Base-by-base conservation (phyloP, 495 filamentous ascomycete species). In the Penicillium lividum region DNA sequence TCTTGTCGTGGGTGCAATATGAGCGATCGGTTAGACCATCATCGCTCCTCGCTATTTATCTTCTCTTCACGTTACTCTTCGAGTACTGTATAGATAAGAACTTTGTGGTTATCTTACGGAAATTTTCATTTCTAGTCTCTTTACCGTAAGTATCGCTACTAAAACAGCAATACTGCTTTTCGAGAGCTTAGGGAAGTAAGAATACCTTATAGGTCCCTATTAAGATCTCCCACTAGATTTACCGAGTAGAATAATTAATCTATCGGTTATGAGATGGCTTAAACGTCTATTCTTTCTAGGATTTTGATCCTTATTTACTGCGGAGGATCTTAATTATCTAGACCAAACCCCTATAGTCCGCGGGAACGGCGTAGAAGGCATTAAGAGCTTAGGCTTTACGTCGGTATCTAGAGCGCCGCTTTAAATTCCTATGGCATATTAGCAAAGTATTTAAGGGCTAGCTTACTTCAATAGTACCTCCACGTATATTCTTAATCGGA, bases 21-120 rank as follows among this genome's bases (percentile, higher is more conserved):
- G 34, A 16, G 13, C 56, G 59, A 30, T 68, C 62, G 29, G 53
- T 55, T 5, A 54, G 54, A 40, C 65, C 65, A n/a, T 65, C 65
- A 34, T 58, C 62, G 16, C 50, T 68, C 8, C 51, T 68, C 22
- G 48, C 8, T 16, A 45, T 59, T 30, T 68, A 68, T 31, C 49
- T 65, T 15, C 29, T 65, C 16, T 40, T 65, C 40, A 58, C 65
- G 2, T 30, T 62, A 9, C 47, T 65, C 4, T 62, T 60, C 29
- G 54, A 61, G n/a, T 38, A 25, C 53, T 28, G 51, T 47, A 18
- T 53, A 57, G n/a, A 54, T 52, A 2, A 29, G 54, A 30, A 42
- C 31, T 34, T 18, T 51, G 11, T 57, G 54, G 54, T n/a, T 49
- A 16, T 49, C 47, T 0, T 28, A 31, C 47, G 4, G 25, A 5